phyloP scores from a whole-genome alignment of 225 moss, liverwort and hornwort species.

The Bryoerythrophyllum caledonicum region DNA sequence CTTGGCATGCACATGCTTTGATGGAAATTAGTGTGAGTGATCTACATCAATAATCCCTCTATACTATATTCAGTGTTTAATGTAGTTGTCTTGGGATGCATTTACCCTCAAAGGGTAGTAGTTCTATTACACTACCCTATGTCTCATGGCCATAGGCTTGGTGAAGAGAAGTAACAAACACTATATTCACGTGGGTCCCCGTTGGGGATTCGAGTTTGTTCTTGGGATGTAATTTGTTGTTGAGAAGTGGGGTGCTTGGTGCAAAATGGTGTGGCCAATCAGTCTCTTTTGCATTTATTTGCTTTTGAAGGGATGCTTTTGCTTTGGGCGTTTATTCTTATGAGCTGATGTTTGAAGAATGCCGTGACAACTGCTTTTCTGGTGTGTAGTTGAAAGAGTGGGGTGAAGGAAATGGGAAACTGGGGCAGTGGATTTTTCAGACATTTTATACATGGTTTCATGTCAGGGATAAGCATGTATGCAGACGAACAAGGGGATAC shows the following conservation, averaged over 20 bases:
- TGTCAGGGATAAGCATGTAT: slow-evolving; percentile 18
- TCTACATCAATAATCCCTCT: no score
- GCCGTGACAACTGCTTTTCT: neutral
- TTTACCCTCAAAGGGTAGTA: no score
- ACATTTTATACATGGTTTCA: neutral
- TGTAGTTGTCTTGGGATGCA: no score
- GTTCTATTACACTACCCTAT: no score
- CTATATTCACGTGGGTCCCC: no score
- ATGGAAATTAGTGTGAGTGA: no score
- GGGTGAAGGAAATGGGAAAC: neutral
- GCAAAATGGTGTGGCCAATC: neutral
- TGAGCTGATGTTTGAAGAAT: neutral
- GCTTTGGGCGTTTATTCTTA: neutral
- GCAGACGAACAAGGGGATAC: neutral
- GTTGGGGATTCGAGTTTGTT: no score
- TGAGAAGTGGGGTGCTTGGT: neutral
- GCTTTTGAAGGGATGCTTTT: neutral
- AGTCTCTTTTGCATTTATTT: neutral
- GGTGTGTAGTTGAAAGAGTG: neutral
- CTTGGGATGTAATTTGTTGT: neutral
- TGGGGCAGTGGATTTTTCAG: neutral
- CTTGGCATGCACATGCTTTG: no score
- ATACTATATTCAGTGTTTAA: no score
- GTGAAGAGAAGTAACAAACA: no score
- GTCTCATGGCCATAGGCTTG: no score